phyloP scores from a whole-genome alignment of 306 rosid species.

The Cyamopsis tetragonoloba region DNA sequence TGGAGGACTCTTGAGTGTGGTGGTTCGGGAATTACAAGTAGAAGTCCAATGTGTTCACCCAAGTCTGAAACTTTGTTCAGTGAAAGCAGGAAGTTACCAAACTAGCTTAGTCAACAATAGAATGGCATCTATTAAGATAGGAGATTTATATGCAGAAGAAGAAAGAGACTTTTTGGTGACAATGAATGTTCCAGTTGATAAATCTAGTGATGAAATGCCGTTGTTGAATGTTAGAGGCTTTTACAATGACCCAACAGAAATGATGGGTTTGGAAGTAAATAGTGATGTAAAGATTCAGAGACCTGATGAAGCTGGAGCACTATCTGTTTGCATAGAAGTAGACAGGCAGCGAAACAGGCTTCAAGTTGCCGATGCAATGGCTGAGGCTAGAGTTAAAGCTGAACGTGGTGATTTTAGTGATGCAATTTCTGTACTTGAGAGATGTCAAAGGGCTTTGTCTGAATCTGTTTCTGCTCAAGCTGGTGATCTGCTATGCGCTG shows the following conservation, averaged over 20 bases:
- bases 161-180: conserved; percentile 82
- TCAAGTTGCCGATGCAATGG: conserved; percentile 68
- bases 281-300: conserved; percentile 70
- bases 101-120: conserved; percentile 47
- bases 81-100: conserved; percentile 78
- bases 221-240: conserved; percentile 53
- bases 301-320: conserved; percentile 46
- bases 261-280: conserved; percentile 37
- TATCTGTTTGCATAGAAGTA: conserved; percentile 63
- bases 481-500: conserved; percentile 55
- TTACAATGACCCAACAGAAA: conserved; percentile 64
- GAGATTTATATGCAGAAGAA: conserved; percentile 92
- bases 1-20: conserved; percentile 93
- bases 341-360: conserved; percentile 79
- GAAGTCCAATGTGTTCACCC: conserved; percentile 59
- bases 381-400: conserved; percentile 69
- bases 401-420: conserved; percentile 62
- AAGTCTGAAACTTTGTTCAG: conserved; percentile 46
- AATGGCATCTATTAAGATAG: conserved; percentile 61
- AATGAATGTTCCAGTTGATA: conserved; percentile 64
- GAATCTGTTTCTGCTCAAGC: conserved; percentile 59
- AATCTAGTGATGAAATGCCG: conserved; percentile 48
- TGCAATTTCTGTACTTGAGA: conserved; percentile 70
- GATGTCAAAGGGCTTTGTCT: conserved; percentile 46
- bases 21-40: conserved; percentile 73